Evolutionary conservation across 2,329 filamentous ascomycete genomes (phyloP), one percentile per base, ranked within the genome.

Genomic region (Trichoderma koningiopsis): DNA sequence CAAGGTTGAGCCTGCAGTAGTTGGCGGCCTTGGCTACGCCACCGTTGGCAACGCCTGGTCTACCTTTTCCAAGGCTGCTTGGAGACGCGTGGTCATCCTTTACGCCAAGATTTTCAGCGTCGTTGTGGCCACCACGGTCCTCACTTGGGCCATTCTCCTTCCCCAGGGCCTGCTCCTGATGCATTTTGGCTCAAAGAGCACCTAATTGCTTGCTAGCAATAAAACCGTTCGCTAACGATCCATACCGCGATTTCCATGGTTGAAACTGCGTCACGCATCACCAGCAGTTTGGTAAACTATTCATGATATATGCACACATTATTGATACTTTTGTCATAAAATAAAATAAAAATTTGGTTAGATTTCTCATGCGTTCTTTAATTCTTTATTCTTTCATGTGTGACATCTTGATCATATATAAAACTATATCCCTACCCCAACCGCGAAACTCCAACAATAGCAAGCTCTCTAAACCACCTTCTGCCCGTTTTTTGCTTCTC

Each of bases 11-110:
- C 89, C 92, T n/a, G 87, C 88, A 70, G 85, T 93, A 61, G 83
- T 93, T n/a, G 90, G 88, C 70, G 92, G 91, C 67, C 87, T 85
- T 72, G 92, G 92, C 73, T 89, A 88, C 73, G 85, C 92, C 71
- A 87, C 91, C 52, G 86, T 95, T 75, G 78, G 87, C 61, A 91
- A 95, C 74, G 94, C 93, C 1, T 94, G 93, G 92, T 86, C 84
- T 74, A 92, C 89, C 43, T 94, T 97, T 79, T 88, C 90, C 77
- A 87, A 87, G 79, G 83, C 88, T 70, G 89, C 92, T 56, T 91
- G 93, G 79, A 83, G 89, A 73, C 88, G 94, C 68, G 85, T 97
- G 61, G 80, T 94, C 76, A 89, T 91, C 81, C 85, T 96, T 37
- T 91, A 93, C 75, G 81, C 85, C 80, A 97, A 97, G 87, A 85